phyloP scores from a whole-genome alignment of 495 filamentous ascomycete genomes.

The Podospora tetraspora region DNA sequence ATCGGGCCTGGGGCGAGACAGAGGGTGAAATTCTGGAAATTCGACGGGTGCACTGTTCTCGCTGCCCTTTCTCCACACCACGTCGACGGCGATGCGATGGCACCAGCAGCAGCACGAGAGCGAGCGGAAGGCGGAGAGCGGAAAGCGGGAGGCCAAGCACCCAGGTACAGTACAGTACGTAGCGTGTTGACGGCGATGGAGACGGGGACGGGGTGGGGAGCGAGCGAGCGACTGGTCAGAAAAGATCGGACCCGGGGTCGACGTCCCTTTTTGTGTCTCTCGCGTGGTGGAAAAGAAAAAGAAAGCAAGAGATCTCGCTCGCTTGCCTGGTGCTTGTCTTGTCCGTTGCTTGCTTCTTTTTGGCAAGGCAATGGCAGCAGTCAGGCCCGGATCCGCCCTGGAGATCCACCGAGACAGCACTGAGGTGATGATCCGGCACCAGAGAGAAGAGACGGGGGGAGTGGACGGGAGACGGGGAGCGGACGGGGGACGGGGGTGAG shows the following conservation, averaged over 20 bases:
- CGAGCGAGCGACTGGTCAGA: slow-evolving; percentile 8
- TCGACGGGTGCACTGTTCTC: slow-evolving; percentile 11
- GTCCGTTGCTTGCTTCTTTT: slow-evolving; percentile 10
- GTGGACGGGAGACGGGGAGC: not conserved
- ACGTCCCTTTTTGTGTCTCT: slow-evolving; percentile 10
- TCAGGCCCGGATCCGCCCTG: not conserved
- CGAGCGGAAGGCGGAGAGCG: not conserved
- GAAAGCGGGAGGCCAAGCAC: not conserved
- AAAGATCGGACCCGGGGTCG: slow-evolving; percentile 3
- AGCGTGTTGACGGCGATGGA: not conserved
- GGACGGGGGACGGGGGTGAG: slow-evolving; percentile 1
- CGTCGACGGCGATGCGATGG: not conserved
- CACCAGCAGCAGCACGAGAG: no score
- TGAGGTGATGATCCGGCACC: not conserved
- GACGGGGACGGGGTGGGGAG: not conserved
- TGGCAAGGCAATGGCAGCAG: not conserved
- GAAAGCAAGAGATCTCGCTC: slow-evolving; percentile 11
- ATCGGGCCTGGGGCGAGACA: slow-evolving; percentile 3
- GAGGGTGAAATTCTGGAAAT: not conserved
- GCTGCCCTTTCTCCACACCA: not conserved
- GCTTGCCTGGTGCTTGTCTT: not conserved
- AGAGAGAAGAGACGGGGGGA: not conserved
- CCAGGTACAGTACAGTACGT: no score
- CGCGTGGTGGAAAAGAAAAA: slow-evolving; percentile 2
- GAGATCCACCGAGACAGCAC: slow-evolving; percentile 22